These are phyloP conservation scores for Amylostereum areolatum DNA, from an alignment of 1,284 basidiomycete species.

Conservation along the genomic window DNA sequence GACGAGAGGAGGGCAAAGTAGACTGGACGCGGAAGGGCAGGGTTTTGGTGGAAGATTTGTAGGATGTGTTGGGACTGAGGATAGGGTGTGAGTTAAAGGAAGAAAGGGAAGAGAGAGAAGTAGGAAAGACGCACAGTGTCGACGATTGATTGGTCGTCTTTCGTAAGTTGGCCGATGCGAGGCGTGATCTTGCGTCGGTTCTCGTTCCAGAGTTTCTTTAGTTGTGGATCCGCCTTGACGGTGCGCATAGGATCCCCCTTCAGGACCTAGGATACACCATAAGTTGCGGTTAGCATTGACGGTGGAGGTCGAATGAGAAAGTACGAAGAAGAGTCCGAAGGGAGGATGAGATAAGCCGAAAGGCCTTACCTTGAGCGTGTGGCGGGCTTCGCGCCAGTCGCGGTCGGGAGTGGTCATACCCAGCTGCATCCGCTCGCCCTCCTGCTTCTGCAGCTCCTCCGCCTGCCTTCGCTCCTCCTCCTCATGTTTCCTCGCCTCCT, in stretches of 20 bases:
- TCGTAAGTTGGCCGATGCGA: conserved; percentile 89
- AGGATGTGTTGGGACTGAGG: conserved; percentile 62
- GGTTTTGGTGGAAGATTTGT: conserved; percentile 46
- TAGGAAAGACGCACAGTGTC: conserved; percentile 60
- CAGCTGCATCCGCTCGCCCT: conserved; percentile 26
- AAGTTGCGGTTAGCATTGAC: too few species aligned
- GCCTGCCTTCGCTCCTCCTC: conserved; percentile 21
- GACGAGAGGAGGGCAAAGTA: conserved; percentile 84
- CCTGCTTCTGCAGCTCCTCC: conserved; percentile 22
- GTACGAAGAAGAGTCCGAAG: too few species aligned
- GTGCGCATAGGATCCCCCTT: conserved; percentile 71
- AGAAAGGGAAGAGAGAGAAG: conserved; percentile 2
- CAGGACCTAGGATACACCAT: conserved; percentile 40
- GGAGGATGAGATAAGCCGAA: conserved; percentile 6
- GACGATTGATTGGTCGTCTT: conserved; percentile 64
- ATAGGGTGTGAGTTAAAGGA: conserved; percentile 1
- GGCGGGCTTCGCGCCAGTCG: conserved; percentile 66
- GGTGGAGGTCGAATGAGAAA: too few species aligned
- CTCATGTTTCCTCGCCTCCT: conserved; percentile 31
- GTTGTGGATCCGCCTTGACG: conserved; percentile 60
- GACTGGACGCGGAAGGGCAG: conserved; percentile 35
- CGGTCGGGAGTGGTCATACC: conserved; percentile 49
- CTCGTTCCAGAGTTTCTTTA: conserved; percentile 52
- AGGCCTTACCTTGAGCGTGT: conserved; percentile 48
- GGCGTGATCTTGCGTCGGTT: conserved; percentile 84